Conservation (phyloP, 208 protist species). For the Phytomonas sp. region DNA sequence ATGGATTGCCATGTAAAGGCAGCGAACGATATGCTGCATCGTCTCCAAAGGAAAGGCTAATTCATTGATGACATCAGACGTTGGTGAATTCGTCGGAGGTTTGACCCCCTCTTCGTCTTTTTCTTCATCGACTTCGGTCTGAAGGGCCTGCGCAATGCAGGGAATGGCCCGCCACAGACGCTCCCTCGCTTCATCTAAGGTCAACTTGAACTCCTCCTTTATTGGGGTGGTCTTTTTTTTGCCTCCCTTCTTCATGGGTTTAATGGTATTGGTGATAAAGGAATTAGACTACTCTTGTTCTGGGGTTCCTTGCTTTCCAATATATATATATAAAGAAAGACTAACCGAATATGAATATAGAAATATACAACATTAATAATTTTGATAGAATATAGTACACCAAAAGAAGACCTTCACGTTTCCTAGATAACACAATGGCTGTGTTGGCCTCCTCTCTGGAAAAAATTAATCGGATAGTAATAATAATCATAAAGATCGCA, state of each 20-base stretch:
- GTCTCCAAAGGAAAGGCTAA: conserved; percentile 26
- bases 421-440: neutral
- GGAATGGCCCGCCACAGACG: conserved; percentile 64
- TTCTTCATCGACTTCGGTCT: neutral
- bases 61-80: neutral
- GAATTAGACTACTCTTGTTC: neutral
- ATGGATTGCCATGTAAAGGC: conserved; percentile 56
- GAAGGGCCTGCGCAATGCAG: conserved; percentile 19
- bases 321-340: neutral
- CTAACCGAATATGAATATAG: neutral
- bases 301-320: neutral
- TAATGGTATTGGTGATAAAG: neutral
- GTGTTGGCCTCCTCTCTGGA: neutral
- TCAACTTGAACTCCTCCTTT: conserved; percentile 12
- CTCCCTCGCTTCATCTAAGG: conserved; percentile 40
- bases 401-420: neutral
- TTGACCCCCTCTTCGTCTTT: neutral
- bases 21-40: conserved; percentile 47
- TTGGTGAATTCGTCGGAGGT: neutral
- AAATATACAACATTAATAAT: neutral
- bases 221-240: neutral
- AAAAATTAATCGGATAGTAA: neutral
- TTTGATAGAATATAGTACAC: neutral
- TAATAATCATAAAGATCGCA: neutral
- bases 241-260: neutral